phyloP scores from a whole-genome alignment of 768 basidiomycete species.

The Austroboletus festivus region DNA sequence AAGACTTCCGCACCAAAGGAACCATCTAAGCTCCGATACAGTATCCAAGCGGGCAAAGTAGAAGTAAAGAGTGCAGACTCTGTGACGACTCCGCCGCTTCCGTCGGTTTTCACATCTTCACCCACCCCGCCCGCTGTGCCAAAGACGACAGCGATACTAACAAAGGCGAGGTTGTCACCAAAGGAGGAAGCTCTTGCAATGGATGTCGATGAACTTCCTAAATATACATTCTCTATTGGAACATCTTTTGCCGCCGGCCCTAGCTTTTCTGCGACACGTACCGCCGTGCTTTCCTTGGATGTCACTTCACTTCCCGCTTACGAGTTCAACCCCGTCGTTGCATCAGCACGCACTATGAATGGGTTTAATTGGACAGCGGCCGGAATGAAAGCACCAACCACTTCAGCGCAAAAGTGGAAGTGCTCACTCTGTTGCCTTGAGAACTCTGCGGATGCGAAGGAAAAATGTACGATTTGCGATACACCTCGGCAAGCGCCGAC shows the following conservation, averaged over 20 bases:
- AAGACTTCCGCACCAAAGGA: slow-evolving; percentile 67
- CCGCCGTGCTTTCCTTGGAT: slow-evolving; percentile 40
- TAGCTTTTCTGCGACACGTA: slow-evolving; percentile 23
- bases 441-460: slow-evolving; percentile 36
- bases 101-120: slow-evolving; percentile 32
- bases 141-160: slow-evolving; percentile 3
- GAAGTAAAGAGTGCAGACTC: slow-evolving; percentile 25
- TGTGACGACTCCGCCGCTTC: slow-evolving; percentile 1
- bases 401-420: slow-evolving; percentile 42
- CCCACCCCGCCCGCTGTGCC: slow-evolving; percentile 1
- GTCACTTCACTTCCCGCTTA: slow-evolving; percentile 45
- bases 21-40: slow-evolving; percentile 75
- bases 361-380: slow-evolving; percentile 64
- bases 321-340: slow-evolving; percentile 28
- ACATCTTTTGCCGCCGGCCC: slow-evolving; percentile 16
- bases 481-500: slow-evolving; percentile 28
- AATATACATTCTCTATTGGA: slow-evolving; percentile 28
- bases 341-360: slow-evolving; percentile 25
- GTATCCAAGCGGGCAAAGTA: slow-evolving; percentile 57
- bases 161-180: slow-evolving; percentile 25
- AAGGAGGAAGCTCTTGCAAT: slow-evolving; percentile 29
- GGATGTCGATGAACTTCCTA: slow-evolving; percentile 33
- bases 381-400: slow-evolving; percentile 47
- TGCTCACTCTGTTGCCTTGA: slow-evolving; percentile 51
- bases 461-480: slow-evolving; percentile 48